These are phyloP conservation scores for Amphirosellinia nigrospora DNA, from an alignment of 495 filamentous ascomycete genomes.

Conservation along the genomic window DNA sequence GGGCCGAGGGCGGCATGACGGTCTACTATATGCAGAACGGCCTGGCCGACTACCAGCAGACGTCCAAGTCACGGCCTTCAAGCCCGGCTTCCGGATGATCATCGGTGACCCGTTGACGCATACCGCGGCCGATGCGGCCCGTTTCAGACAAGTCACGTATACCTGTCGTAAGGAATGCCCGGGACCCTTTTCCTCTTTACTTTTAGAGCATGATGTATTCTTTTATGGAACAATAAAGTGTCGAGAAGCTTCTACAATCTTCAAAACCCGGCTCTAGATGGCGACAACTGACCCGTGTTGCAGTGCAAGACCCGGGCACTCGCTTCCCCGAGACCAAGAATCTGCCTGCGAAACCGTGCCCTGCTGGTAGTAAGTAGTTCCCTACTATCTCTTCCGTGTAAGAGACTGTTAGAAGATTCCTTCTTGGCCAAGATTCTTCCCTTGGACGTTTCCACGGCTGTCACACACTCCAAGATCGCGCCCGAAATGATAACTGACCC, in stretches of 20 bases:
- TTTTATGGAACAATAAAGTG: too few relatives aligned
- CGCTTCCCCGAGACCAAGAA: constrained; percentile 38
- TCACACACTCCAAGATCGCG: not conserved
- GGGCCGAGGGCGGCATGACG: constrained; percentile 47
- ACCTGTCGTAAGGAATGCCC: too few relatives aligned
- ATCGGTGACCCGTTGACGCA: constrained; percentile 36
- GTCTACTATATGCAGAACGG: constrained; percentile 50
- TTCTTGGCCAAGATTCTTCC: not conserved
- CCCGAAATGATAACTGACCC: constrained; percentile 4
- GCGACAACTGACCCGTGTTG: too few relatives aligned
- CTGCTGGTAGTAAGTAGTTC: constrained; percentile 20
- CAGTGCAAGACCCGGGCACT: constrained; percentile 21
- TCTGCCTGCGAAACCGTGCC: constrained; percentile 34
- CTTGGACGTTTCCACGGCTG: not conserved
- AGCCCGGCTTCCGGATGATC: constrained; percentile 44
- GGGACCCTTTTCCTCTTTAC: too few relatives aligned
- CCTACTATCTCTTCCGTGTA: not conserved
- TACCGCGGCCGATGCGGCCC: constrained; percentile 32
- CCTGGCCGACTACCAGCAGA: constrained; percentile 36
- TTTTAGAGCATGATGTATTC: too few relatives aligned
- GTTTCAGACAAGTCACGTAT: constrained; percentile 39
- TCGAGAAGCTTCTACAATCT: too few relatives aligned
- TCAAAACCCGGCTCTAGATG: too few relatives aligned
- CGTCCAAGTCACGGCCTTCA: constrained; percentile 47
- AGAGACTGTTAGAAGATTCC: not conserved